Evolutionary conservation across 495 filamentous ascomycete species (phyloP).

Genomic region (Hypomontagnella submonticulosa): DNA sequence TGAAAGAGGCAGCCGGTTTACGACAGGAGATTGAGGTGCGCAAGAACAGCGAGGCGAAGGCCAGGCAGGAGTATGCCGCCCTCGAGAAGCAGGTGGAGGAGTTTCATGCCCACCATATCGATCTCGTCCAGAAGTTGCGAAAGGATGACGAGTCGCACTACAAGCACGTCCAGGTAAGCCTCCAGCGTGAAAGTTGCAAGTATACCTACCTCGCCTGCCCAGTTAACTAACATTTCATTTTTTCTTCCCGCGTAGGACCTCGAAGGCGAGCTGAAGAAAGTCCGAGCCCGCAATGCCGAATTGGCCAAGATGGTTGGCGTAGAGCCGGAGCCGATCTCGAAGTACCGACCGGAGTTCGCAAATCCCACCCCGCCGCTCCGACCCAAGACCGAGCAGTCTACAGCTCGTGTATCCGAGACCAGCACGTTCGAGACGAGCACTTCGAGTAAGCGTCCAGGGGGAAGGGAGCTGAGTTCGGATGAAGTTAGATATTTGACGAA

Average conservation of each 20-base stretch:
- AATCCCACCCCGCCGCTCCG: neutral
- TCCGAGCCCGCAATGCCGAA: conserved; percentile 3
- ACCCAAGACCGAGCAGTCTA: too few relatives aligned
- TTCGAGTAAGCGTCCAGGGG: too few relatives aligned
- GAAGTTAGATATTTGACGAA: too few relatives aligned
- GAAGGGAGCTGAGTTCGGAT: too few relatives aligned
- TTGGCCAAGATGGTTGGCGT: conserved; percentile 3
- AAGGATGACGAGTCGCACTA: conserved; percentile 3
- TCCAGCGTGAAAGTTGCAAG: neutral
- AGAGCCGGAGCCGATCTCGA: neutral
- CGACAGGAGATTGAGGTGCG: too few relatives aligned
- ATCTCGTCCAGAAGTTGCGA: conserved; percentile 1
- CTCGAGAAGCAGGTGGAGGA: neutral
- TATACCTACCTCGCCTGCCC: neutral
- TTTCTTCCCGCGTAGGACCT: conserved; percentile 7
- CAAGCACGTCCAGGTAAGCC: conserved; percentile 23
- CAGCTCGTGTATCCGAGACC: too few relatives aligned
- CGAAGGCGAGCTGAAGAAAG: conserved; percentile 21
- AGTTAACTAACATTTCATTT: conserved; percentile 5
- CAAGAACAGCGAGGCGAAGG: neutral
- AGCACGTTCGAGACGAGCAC: too few relatives aligned
- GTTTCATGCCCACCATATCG: conserved; percentile 12
- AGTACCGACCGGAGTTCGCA: neutral
- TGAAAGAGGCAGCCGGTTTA: too few relatives aligned
- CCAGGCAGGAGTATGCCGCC: neutral